A percentile compares a stretch with the other conserved stretches of the same genome.
Evolutionary conservation across 257 asterid genomes (phyloP).

Genomic region (Salvia rosmarinus): DNA sequence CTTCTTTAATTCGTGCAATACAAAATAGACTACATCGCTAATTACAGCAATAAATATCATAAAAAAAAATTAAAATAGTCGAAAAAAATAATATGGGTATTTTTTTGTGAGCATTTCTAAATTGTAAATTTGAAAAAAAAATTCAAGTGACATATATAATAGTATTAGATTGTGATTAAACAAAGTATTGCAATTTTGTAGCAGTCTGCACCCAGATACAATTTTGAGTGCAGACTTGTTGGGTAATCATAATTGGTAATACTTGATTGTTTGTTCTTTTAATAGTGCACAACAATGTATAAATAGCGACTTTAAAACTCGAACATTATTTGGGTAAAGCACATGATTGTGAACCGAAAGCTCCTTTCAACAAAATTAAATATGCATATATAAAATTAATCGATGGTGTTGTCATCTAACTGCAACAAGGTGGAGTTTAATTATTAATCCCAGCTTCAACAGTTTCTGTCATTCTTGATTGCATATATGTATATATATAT

Average conservation of each 20-base stretch:
- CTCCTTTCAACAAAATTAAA: neutral
- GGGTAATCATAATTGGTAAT: neutral
- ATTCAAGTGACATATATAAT: no score
- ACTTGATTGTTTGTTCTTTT: neutral
- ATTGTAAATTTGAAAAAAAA: no score
- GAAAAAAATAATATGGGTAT: no score
- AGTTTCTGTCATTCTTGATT: neutral
- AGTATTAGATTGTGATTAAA: no score
- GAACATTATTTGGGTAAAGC: neutral
- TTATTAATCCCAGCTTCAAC: slow-evolving; percentile 16
- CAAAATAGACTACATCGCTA: no score
- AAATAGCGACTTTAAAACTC: neutral
- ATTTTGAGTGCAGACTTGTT: neutral
- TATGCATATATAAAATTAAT: neutral
- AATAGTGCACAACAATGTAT: neutral
- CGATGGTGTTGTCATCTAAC: neutral
- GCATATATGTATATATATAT: neutral
- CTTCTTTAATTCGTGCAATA: no score
- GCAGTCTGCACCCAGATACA: no score
- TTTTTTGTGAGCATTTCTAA: no score
- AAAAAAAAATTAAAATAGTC: no score
- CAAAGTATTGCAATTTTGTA: no score
- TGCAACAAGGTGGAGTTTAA: neutral
- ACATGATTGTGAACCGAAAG: neutral
- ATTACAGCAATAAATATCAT: no score